Percentiles rank a stretch among this genome's conserved stretches.
These are phyloP conservation scores for Aegilops tauschii DNA, from an alignment of 176 grass and related monocot genomes.

Conservation along the genomic window DNA sequence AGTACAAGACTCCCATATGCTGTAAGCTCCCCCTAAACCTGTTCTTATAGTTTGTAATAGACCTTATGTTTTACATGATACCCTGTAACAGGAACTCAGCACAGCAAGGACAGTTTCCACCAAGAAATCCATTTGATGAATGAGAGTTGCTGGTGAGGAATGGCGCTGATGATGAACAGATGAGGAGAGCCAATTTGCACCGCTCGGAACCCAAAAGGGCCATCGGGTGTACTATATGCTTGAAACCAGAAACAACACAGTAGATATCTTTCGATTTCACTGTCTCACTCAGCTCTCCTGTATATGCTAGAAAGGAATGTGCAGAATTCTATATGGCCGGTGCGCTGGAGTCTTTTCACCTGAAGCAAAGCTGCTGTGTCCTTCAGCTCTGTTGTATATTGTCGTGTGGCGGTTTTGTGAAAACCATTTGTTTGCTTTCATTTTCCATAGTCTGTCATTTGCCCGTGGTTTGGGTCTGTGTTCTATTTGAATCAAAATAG, in stretches of 20 bases:
- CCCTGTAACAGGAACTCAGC: constrained; percentile 54
- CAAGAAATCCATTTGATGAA: constrained; percentile 85
- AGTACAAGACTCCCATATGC: constrained; percentile 40
- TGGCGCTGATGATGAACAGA: constrained; percentile 4
- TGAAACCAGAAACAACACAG: constrained; percentile 2
- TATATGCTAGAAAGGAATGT: constrained; percentile 26
- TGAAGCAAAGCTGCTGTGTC: not conserved
- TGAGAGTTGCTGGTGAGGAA: constrained; percentile 38
- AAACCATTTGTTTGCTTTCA: constrained; percentile 9
- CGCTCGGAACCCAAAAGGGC: not conserved
- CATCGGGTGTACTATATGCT: constrained; percentile 32
- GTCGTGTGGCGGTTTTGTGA: not conserved
- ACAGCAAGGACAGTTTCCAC: constrained; percentile 54
- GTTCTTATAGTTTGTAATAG: not conserved
- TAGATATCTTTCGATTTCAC: constrained; percentile 36
- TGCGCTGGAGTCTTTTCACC: not conserved
- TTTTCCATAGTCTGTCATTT: constrained; percentile 3
- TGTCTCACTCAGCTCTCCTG: not conserved
- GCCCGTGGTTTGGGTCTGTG: not conserved
- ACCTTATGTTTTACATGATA: constrained; percentile 3
- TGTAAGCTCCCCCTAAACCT: constrained; percentile 50
- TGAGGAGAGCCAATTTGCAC: not conserved
- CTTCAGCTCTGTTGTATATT: constrained; percentile 10
- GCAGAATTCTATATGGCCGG: constrained; percentile 15
- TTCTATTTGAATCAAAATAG: not conserved